Conservation (phyloP, 495 filamentous ascomycete species). For the Aspergillus conjunctus region DNA sequence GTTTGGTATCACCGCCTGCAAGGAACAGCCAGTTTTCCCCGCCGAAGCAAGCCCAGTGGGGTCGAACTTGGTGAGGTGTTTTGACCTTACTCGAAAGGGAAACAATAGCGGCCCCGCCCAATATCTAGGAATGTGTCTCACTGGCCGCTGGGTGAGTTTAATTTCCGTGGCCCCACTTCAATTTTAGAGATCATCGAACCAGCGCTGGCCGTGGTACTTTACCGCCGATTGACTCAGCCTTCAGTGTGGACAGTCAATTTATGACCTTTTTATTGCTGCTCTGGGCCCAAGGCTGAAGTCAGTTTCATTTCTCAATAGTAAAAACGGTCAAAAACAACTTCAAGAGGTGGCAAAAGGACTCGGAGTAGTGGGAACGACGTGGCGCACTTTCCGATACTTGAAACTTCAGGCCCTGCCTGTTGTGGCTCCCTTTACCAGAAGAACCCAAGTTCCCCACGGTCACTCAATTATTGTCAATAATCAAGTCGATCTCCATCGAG, state of each 20-base stretch:
- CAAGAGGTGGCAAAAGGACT: neutral
- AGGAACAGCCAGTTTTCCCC: constrained; percentile 6
- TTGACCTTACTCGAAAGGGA: neutral
- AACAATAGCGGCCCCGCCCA: neutral
- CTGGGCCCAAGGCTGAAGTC: too few relatives aligned
- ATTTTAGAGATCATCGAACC: constrained; percentile 7
- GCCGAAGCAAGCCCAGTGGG: constrained; percentile 2
- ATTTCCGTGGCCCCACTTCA: constrained; percentile 2
- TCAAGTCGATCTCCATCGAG: constrained; percentile 14
- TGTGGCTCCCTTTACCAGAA: neutral
- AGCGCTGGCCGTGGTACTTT: neutral
- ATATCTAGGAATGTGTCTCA: neutral
- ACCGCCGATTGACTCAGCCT: too few relatives aligned
- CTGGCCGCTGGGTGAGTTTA: neutral
- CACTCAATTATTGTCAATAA: constrained; percentile 20
- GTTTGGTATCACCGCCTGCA: constrained; percentile 1
- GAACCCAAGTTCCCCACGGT: neutral
- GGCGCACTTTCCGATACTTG: neutral
- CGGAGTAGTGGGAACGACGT: constrained; percentile 2
- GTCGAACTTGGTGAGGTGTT: neutral
- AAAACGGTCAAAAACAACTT: neutral
- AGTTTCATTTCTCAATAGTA: neutral
- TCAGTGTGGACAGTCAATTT: too few relatives aligned
- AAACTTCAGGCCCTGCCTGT: neutral
- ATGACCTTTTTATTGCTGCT: neutral